Conservation (phyloP, 2,329 filamentous ascomycete genomes). For the Sporothrix mexicana region DNA sequence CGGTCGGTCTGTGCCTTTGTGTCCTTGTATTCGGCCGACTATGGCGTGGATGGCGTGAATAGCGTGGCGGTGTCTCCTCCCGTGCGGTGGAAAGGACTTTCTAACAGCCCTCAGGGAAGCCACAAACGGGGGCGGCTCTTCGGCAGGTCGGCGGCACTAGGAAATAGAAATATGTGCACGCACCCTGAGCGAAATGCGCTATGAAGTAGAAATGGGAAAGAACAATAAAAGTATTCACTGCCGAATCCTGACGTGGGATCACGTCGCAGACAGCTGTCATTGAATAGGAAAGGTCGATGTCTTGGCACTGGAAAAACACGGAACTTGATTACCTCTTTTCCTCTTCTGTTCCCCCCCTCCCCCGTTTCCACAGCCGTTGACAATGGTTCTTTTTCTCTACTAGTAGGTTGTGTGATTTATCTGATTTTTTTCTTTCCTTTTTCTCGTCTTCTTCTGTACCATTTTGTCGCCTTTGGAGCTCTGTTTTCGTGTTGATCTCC, state of each 20-base stretch:
- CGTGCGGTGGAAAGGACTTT: neutral
- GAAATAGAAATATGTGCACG: neutral
- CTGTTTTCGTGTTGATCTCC: neutral
- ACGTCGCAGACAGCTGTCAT: neutral
- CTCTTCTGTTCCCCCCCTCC: neutral
- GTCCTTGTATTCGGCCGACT: too few relatives aligned
- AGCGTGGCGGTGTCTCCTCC: too few relatives aligned
- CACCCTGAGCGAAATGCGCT: too few relatives aligned
- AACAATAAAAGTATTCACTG: too few relatives aligned
- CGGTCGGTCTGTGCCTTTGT: too few relatives aligned
- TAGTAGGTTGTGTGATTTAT: too few relatives aligned
- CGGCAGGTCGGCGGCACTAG: neutral
- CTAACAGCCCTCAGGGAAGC: neutral
- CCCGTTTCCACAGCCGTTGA: too few relatives aligned
- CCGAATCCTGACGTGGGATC: neutral
- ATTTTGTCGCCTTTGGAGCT: neutral
- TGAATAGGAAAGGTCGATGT: neutral
- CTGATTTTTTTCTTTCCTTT: too few relatives aligned
- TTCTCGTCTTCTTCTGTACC: neutral
- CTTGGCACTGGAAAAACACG: neutral
- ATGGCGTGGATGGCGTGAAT: too few relatives aligned
- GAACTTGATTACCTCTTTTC: neutral
- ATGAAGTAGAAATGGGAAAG: too few relatives aligned
- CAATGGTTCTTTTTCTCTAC: too few relatives aligned
- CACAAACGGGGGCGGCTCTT: neutral